Conservation (phyloP, 2,329 filamentous ascomycete genomes). For the Clonostachys rosea region DNA sequence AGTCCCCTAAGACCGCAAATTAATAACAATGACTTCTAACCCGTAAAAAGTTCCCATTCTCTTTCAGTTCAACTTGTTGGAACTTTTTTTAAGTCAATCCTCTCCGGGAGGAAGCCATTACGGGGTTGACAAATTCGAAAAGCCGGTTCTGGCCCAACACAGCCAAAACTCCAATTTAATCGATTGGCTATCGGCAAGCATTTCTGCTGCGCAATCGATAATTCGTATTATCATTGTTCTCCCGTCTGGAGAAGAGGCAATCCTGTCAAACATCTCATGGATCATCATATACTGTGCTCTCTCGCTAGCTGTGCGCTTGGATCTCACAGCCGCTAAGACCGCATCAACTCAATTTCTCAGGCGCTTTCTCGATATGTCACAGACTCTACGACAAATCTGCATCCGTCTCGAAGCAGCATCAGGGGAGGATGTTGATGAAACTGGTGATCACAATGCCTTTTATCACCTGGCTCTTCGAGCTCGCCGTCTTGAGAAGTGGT, state of each 20-base stretch:
- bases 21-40: too few species aligned
- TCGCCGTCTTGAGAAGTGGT: constrained; percentile 12
- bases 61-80: constrained; percentile 17
- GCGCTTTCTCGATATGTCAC: constrained; percentile 18
- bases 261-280: constrained; percentile 21
- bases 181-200: constrained; percentile 20
- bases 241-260: constrained; percentile 15
- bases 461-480: constrained; percentile 12
- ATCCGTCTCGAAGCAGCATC: constrained; percentile 16
- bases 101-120: constrained; percentile 16
- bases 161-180: constrained; percentile 10
- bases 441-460: constrained; percentile 10
- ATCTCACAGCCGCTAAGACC: constrained; percentile 7
- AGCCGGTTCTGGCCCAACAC: background rate
- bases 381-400: constrained; percentile 18
- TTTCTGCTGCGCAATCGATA: constrained; percentile 19
- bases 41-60: constrained; percentile 12
- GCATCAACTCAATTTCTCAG: constrained; percentile 11
- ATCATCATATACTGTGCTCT: constrained; percentile 22
- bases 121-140: constrained; percentile 15
- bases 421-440: constrained; percentile 6
- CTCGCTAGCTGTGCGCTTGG: constrained; percentile 18
- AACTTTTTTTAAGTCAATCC: constrained; percentile 20
- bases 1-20: constrained; percentile 1
- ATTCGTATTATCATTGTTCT: constrained; percentile 17